These are phyloP conservation scores for Colletotrichum truncatum DNA, from an alignment of 2,329 filamentous ascomycete species.

Conservation along the genomic window DNA sequence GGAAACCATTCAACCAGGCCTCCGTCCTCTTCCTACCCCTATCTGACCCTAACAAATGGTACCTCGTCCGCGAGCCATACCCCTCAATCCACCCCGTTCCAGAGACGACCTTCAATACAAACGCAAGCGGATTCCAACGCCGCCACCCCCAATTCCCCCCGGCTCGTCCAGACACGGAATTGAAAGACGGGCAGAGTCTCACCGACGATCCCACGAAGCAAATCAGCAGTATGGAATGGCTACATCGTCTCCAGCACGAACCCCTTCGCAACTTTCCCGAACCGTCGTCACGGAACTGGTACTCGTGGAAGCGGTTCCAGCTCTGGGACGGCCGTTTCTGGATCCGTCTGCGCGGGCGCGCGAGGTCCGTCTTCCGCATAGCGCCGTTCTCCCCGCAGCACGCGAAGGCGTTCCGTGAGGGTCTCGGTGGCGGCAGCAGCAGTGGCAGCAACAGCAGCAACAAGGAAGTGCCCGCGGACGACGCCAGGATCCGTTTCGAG, in stretches of 20 bases:
- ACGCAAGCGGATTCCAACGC: not conserved
- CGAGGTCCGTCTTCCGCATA: slow-evolving; percentile 52
- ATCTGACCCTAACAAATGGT: slow-evolving; percentile 45
- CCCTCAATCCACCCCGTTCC: slow-evolving; percentile 47
- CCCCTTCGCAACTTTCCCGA: not conserved
- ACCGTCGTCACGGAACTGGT: slow-evolving; percentile 34
- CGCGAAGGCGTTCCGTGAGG: slow-evolving; percentile 58
- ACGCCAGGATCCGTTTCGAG: slow-evolving; percentile 46
- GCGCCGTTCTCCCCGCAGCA: slow-evolving; percentile 55
- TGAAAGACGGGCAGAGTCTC: not conserved
- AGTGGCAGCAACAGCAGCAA: not conserved
- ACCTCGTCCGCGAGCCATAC: slow-evolving; percentile 57
- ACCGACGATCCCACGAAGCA: not conserved
- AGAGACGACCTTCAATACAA: not conserved
- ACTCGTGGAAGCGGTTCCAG: slow-evolving; percentile 42
- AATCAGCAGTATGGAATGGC: not conserved
- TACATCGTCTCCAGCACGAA: not conserved
- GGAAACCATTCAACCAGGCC: slow-evolving; percentile 52
- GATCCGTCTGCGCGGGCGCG: slow-evolving; percentile 57
- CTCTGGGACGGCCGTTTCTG: slow-evolving; percentile 72
- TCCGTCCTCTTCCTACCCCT: slow-evolving; percentile 49
- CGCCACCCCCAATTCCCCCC: slow-evolving; percentile 18
- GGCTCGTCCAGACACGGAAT: not conserved
- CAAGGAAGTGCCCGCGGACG: not conserved
- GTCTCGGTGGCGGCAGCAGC: slow-evolving; percentile 43